Conservation (phyloP, 2,329 filamentous ascomycete genomes). For the Neocatenulostroma microsporum region DNA sequence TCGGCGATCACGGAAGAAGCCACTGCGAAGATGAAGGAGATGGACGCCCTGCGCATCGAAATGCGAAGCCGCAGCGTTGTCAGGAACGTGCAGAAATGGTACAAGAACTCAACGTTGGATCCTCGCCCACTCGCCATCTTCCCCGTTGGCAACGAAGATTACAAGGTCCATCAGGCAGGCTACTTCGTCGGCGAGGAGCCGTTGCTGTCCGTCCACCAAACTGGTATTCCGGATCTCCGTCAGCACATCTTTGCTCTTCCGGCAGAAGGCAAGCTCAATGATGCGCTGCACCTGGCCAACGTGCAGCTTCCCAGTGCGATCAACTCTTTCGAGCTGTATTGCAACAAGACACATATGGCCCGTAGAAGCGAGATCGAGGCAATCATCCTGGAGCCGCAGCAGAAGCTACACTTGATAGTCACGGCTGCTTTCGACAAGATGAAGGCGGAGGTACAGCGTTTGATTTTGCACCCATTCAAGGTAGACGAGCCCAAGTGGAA, state of each 20-base stretch:
- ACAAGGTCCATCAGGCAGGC: slow-evolving; percentile 12
- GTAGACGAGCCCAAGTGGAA: background rate
- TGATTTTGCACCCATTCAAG: background rate
- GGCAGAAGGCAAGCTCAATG: background rate
- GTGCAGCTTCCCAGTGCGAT: background rate
- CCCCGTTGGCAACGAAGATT: slow-evolving; percentile 11
- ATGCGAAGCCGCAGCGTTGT: slow-evolving; percentile 7
- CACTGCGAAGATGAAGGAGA: background rate
- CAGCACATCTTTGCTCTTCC: background rate
- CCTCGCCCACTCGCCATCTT: slow-evolving; percentile 6
- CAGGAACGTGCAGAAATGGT: slow-evolving; percentile 2
- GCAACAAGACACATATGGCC: background rate
- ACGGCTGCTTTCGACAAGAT: background rate
- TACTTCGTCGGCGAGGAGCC: slow-evolving; percentile 5
- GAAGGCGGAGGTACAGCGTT: background rate
- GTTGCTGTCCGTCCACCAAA: slow-evolving; percentile 11
- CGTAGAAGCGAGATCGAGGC: background rate
- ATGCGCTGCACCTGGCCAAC: background rate
- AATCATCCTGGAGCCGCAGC: background rate
- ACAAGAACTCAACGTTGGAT: slow-evolving; percentile 6
- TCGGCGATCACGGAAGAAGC: too few species aligned
- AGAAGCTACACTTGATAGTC: background rate
- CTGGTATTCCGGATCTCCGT: slow-evolving; percentile 5
- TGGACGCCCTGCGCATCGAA: slow-evolving; percentile 1
- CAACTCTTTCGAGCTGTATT: background rate